phyloP scores from a whole-genome alignment of 805 yeast species.

The Ascoidea rubescens region DNA sequence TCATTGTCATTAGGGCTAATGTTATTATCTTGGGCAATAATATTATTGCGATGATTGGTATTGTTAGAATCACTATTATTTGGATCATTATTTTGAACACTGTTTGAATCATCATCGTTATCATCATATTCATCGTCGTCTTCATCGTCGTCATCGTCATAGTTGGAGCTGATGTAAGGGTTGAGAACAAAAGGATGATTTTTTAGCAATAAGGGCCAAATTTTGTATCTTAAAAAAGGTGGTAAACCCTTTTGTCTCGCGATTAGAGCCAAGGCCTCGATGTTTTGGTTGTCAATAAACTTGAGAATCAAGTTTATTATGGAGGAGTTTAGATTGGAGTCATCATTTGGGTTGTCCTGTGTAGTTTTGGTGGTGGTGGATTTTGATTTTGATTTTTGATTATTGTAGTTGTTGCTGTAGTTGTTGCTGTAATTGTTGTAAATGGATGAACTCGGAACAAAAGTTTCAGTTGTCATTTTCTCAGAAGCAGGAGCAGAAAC shows the following conservation, averaged over 20 bases:
- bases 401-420: no score
- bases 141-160: slow-evolving; percentile 4
- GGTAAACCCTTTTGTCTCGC: slow-evolving; percentile 83
- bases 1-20: slow-evolving; percentile 10
- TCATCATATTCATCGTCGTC: slow-evolving; percentile 25
- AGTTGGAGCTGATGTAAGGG: slow-evolving; percentile 58
- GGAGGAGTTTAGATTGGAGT: background rate
- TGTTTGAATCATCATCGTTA: slow-evolving; percentile 16
- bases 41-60: background rate
- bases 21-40: slow-evolving; percentile 17
- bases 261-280: slow-evolving; percentile 61
- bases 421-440: no score
- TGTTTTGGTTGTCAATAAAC: slow-evolving; percentile 45
- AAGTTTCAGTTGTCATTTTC: no score
- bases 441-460: no score
- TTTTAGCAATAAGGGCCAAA: slow-evolving; percentile 75
- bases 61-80: background rate
- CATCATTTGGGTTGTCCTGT: background rate
- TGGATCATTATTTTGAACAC: slow-evolving; percentile 15
- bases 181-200: slow-evolving; percentile 75
- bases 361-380: no score
- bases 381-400: no score
- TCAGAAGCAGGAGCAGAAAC: no score
- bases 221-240: slow-evolving; percentile 57
- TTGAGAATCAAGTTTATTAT: slow-evolving; percentile 29